These are phyloP conservation scores for Cystobasidium sp. DNA, from an alignment of 1,284 basidiomycete genomes.

Conservation along the genomic window DNA sequence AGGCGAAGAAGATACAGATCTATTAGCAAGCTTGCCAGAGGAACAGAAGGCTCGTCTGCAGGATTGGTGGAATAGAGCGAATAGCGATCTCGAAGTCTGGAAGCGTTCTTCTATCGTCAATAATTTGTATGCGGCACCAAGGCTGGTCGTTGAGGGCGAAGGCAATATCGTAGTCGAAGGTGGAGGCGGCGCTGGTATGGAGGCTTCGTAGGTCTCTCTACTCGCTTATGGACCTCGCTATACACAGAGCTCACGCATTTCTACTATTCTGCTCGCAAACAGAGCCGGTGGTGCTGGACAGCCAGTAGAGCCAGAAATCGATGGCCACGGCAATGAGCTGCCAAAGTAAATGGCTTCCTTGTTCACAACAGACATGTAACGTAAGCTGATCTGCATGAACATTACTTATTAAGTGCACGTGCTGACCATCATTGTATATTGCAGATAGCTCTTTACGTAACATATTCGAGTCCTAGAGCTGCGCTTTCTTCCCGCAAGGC, in stretches of 20 bases:
- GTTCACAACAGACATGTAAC: neutral
- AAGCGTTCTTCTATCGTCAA: slow-evolving; percentile 43
- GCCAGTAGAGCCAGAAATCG: slow-evolving; percentile 33
- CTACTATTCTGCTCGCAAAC: neutral
- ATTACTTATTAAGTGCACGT: too few species aligned
- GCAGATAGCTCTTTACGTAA: too few species aligned
- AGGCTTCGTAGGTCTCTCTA: slow-evolving; percentile 12
- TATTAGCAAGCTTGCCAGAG: slow-evolving; percentile 25
- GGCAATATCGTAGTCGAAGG: slow-evolving; percentile 27
- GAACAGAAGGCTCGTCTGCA: slow-evolving; percentile 24
- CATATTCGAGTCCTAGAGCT: too few species aligned
- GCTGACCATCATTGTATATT: too few species aligned
- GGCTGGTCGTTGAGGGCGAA: slow-evolving; percentile 42
- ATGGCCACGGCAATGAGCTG: slow-evolving; percentile 5
- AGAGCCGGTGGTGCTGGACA: slow-evolving; percentile 44
- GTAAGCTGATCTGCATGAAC: too few species aligned
- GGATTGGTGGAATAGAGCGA: slow-evolving; percentile 39
- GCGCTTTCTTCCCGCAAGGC: too few species aligned
- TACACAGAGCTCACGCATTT: neutral
- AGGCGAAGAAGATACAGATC: slow-evolving; percentile 21
- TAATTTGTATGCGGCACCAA: slow-evolving; percentile 42
- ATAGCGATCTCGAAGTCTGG: slow-evolving; percentile 40
- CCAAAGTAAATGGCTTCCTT: neutral
- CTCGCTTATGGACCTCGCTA: neutral
- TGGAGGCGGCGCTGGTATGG: slow-evolving; percentile 44